phyloP scores from a whole-genome alignment of 2,329 filamentous ascomycete genomes.

The Nemania sp. region DNA sequence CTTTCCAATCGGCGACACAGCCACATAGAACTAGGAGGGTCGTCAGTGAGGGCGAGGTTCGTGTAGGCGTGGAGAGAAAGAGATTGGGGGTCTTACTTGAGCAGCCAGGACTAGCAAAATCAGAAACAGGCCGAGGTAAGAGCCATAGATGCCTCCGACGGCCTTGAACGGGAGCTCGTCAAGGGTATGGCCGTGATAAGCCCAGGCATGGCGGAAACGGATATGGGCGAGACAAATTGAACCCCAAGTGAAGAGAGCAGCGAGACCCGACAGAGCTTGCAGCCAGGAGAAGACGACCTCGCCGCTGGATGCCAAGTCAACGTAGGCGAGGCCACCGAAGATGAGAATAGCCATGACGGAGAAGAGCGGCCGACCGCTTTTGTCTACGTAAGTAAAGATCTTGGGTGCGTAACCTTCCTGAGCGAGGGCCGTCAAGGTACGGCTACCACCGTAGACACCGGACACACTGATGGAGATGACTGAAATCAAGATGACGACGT shows the following conservation, averaged over 20 bases:
- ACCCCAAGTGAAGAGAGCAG: constrained; percentile 76
- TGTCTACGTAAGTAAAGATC: constrained; percentile 69
- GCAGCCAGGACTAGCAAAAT: constrained; percentile 68
- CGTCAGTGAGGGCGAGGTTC: constrained; percentile 11
- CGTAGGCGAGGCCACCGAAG: constrained; percentile 64
- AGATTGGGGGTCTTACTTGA: constrained; percentile 55
- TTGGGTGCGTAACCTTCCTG: constrained; percentile 70
- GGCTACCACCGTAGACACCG: constrained; percentile 69
- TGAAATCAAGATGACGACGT: constrained; percentile 68
- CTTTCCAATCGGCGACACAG: constrained; percentile 52
- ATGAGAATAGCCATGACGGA: constrained; percentile 61
- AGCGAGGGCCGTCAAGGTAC: constrained; percentile 69
- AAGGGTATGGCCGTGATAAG: constrained; percentile 68
- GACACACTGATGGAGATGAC: constrained; percentile 71
- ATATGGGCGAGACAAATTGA: constrained; percentile 77
- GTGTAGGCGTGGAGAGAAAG: neutral
- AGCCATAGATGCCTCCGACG: constrained; percentile 71
- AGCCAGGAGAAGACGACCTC: constrained; percentile 73
- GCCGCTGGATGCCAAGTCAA: constrained; percentile 60
- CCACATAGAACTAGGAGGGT: constrained; percentile 58
- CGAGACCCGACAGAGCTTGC: constrained; percentile 72
- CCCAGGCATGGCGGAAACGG: constrained; percentile 75
- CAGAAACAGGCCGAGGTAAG: constrained; percentile 71
- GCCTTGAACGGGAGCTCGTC: constrained; percentile 76
- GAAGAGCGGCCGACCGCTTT: constrained; percentile 65